Conservation (phyloP, 2,329 filamentous ascomycete species). For the Penicillium sp. region DNA sequence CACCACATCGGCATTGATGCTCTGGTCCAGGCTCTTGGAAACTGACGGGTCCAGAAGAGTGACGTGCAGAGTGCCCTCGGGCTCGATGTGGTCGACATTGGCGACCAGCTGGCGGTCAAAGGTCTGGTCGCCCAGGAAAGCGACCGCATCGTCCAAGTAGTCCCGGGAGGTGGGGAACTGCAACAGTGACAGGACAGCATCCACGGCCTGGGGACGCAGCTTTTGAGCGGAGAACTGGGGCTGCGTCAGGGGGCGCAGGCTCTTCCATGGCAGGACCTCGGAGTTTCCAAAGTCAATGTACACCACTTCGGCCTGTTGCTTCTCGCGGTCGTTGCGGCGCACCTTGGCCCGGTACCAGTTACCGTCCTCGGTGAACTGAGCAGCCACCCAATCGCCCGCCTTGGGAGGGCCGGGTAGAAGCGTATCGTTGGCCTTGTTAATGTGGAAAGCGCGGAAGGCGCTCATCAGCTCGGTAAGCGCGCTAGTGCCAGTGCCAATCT, state of each 20-base stretch:
- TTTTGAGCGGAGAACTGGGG: conserved; percentile 77
- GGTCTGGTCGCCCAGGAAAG: conserved; percentile 73
- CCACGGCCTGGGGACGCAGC: conserved; percentile 82
- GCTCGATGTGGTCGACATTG: conserved; percentile 82
- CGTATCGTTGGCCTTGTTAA: conserved; percentile 77
- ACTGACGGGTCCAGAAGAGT: conserved; percentile 80
- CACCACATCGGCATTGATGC: conserved; percentile 86
- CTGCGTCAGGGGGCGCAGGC: conserved; percentile 77
- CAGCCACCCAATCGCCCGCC: conserved; percentile 86
- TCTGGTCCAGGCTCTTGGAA: conserved; percentile 67
- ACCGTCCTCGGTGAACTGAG: conserved; percentile 83
- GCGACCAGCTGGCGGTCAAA: conserved; percentile 79
- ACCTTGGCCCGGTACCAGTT: conserved; percentile 95
- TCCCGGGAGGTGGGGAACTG: conserved; percentile 82
- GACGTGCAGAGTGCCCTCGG: conserved; percentile 80
- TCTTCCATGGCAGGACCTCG: conserved; percentile 82
- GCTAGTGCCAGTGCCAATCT: conserved; percentile 82
- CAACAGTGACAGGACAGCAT: conserved; percentile 83
- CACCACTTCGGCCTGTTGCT: conserved; percentile 83
- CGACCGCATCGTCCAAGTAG: conserved; percentile 79
- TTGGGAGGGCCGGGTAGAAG: conserved; percentile 77
- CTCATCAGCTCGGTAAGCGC: conserved; percentile 86
- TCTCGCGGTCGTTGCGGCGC: conserved; percentile 86
- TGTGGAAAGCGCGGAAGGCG: conserved; percentile 87
- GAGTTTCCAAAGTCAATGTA: conserved; percentile 98